Percentiles rank a stretch among this genome's conserved stretches.
phyloP scores from a whole-genome alignment of 1,284 basidiomycete genomes.

The Boletus semigastroideus region DNA sequence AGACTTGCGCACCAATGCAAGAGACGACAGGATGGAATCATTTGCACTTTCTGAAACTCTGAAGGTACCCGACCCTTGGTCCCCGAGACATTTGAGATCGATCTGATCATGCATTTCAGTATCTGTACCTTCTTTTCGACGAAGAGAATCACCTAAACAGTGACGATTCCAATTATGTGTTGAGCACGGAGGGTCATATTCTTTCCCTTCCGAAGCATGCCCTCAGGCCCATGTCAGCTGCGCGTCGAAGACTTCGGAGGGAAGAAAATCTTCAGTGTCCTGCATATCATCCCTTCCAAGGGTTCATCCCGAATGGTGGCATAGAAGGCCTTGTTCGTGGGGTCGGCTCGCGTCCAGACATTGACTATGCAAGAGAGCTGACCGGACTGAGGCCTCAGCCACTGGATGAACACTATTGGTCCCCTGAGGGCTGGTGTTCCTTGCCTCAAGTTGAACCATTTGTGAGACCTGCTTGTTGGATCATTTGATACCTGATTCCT shows the following conservation, averaged over 20 bases:
- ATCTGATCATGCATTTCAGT: conserved; percentile 46
- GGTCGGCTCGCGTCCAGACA: conserved; percentile 67
- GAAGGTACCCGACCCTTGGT: conserved; percentile 51
- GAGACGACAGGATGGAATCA: conserved; percentile 91
- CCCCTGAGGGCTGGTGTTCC: conserved; percentile 70
- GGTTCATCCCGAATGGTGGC: conserved; percentile 33
- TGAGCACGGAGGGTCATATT: conserved; percentile 94
- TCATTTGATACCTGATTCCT: conserved; percentile 6
- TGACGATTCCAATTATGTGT: conserved; percentile 80
- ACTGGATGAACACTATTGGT: conserved; percentile 59
- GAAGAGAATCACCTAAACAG: conserved; percentile 74
- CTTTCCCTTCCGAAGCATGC: conserved; percentile 60
- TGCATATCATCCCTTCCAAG: conserved; percentile 52
- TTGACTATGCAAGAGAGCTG: conserved; percentile 75
- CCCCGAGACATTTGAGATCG: background rate
- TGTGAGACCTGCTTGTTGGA: conserved; percentile 44
- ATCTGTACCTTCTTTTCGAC: conserved; percentile 90
- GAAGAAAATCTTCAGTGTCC: conserved; percentile 75
- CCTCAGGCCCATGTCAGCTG: conserved; percentile 54
- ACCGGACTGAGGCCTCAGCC: conserved; percentile 51
- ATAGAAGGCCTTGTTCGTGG: conserved; percentile 56
- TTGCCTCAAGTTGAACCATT: conserved; percentile 68
- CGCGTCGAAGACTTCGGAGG: conserved; percentile 60
- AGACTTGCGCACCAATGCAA: conserved; percentile 77
- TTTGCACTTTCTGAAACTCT: conserved; percentile 89